phyloP scores from a whole-genome alignment of 345 rosid species.

The Citrus glauca region DNA sequence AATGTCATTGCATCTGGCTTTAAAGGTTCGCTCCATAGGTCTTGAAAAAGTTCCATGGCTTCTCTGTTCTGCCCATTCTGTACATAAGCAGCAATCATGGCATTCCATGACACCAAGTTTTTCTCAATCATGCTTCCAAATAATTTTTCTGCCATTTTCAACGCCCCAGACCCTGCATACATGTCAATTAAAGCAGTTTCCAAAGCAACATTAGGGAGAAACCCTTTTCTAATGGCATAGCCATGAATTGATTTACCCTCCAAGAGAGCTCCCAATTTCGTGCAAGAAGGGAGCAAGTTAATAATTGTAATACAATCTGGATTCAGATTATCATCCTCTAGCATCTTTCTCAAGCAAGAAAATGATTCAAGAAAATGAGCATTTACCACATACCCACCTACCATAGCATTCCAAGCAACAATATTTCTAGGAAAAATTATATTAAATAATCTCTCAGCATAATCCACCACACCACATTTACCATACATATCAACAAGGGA shows the following conservation, averaged over 20 bases:
- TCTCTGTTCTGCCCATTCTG: constrained; percentile 42
- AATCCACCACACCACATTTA: constrained; percentile 47
- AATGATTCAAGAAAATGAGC: constrained; percentile 36
- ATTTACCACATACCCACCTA: constrained; percentile 52
- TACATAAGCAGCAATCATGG: constrained; percentile 58
- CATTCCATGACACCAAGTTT: constrained; percentile 67
- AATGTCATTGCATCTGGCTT: constrained; percentile 55
- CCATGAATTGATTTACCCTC: constrained; percentile 61
- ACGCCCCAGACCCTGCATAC: constrained; percentile 48
- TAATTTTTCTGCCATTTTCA: constrained; percentile 41
- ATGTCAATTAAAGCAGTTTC: constrained; percentile 69
- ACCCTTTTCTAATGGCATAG: constrained; percentile 52
- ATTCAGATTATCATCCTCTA: constrained; percentile 32
- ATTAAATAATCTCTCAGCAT: constrained; percentile 55
- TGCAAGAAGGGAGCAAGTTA: constrained; percentile 65
- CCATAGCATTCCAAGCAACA: constrained; percentile 76
- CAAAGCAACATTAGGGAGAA: constrained; percentile 57
- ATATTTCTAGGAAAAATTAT: constrained; percentile 35
- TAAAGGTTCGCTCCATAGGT: constrained; percentile 35
- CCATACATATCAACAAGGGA: constrained; percentile 67
- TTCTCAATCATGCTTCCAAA: constrained; percentile 43
- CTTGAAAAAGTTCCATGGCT: constrained; percentile 50
- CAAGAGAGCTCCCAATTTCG: constrained; percentile 32
- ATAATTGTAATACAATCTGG: constrained; percentile 63
- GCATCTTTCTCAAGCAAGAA: constrained; percentile 51